These are phyloP conservation scores for Dichomitus squalens DNA, from an alignment of 1,284 basidiomycete species.

Conservation along the genomic window DNA sequence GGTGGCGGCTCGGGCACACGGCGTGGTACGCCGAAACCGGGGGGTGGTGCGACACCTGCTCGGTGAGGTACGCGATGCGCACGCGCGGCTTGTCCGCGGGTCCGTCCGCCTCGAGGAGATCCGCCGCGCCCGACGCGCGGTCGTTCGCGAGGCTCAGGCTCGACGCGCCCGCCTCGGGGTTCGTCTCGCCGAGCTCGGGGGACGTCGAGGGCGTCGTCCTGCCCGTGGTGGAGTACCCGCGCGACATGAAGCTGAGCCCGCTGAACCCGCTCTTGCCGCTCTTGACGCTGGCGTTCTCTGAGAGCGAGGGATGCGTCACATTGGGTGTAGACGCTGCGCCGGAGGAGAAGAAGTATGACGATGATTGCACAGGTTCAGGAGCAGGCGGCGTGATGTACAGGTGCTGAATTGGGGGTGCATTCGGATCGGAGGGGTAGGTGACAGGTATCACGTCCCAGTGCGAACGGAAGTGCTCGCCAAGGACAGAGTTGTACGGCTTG, in stretches of 20 bases:
- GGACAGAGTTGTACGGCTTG: conserved; percentile 95
- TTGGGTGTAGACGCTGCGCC: conserved; percentile 32
- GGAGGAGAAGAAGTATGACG: conserved; percentile 24
- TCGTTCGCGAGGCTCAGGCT: conserved; percentile 56
- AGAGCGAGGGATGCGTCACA: conserved; percentile 32
- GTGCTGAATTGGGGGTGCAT: conserved; percentile 48
- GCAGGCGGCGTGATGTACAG: conserved; percentile 42
- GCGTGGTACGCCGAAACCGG: conserved; percentile 91
- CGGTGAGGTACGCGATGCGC: conserved; percentile 74
- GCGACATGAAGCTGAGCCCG: conserved; percentile 53
- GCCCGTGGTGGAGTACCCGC: conserved; percentile 53
- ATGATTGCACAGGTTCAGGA: conserved; percentile 26
- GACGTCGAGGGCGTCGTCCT: conserved; percentile 52
- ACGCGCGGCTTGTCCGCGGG: conserved; percentile 38
- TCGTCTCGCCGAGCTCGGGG: conserved; percentile 44
- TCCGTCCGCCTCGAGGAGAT: conserved; percentile 29
- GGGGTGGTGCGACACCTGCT: conserved; percentile 96
- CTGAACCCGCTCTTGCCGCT: conserved; percentile 57
- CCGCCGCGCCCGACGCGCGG: conserved; percentile 34
- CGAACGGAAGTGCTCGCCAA: conserved; percentile 90
- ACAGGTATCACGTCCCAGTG: conserved; percentile 82
- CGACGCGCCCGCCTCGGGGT: conserved; percentile 56
- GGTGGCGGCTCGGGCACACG: conserved; percentile 70
- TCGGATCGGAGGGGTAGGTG: conserved; percentile 51
- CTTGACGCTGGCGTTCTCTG: conserved; percentile 52